Percentiles rank a stretch among this genome's conserved stretches.
phyloP scores from a whole-genome alignment of 495 filamentous ascomycete genomes.

The Daldinia vernicosa region DNA sequence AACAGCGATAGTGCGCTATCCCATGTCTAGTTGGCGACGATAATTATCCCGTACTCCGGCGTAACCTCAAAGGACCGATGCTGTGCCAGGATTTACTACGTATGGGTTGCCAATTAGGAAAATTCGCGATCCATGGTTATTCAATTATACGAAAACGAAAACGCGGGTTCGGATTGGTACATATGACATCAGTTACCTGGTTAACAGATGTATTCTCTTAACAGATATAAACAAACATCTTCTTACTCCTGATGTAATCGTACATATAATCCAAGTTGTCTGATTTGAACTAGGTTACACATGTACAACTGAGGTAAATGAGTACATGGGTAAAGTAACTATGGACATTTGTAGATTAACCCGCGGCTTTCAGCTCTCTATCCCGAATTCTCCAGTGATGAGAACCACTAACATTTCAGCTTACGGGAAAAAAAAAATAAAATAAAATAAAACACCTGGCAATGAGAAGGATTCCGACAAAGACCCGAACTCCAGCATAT shows the following conservation, averaged over 20 bases:
- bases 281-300: no score
- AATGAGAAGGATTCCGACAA: not conserved
- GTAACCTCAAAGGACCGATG: not conserved
- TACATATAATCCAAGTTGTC: no score
- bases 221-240: not conserved
- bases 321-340: no score
- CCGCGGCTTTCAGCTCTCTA: not conserved
- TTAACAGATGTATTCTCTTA: not conserved
- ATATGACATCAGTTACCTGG: not conserved
- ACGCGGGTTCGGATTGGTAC: not conserved
- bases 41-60: not conserved
- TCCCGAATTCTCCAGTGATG: not conserved
- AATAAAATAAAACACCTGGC: not conserved
- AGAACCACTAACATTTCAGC: not conserved
- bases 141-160: not conserved
- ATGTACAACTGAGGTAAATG: not conserved
- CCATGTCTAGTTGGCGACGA: constrained; percentile 26
- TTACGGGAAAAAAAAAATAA: not conserved
- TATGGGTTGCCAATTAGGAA: not conserved
- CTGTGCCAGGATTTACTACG: not conserved
- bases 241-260: no score
- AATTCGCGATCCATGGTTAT: not conserved
- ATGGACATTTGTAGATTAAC: not conserved
- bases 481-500: not conserved
- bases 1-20: constrained; percentile 25